Base-by-base conservation (phyloP, 306 rosid species). In the Trifolium pratense region DNA sequence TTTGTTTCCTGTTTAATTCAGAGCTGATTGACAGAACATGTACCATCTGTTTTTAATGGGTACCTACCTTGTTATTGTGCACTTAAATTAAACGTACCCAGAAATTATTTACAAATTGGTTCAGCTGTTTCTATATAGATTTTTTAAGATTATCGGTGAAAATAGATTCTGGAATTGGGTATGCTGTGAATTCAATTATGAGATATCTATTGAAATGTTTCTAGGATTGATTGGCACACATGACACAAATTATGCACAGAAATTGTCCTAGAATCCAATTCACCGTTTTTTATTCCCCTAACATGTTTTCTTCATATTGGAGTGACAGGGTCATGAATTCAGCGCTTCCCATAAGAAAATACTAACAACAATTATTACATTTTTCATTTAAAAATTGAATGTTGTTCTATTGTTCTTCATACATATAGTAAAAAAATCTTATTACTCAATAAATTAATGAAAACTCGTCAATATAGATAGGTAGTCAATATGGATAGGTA, bases 121-220 rank as follows among this genome's bases (percentile, higher is more conserved):
- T 68, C 43, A 60, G 5, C 39, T 55, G 74, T 63, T 70, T 70
- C 66, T 60, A 17, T 66, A 66, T 66, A 66, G 59, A 34, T 26
- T 61, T 75, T 53, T 75, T 69, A 13, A 69, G 61, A 68, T 74
- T 74, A 52, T 53, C 56, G 7, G 80, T 23, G 32, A 32, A 69
- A 69, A 63, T 63, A 32, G 23, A 61, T 42, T 20, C 20, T 74
- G 23, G 34, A 25, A 31, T 79, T 9, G 21, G 34, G 17, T 66
- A 32, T 66, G 67, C 65, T 70, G 75, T 75, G 75, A 65, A 75
- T 49, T 66, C 67, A 67, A 42, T 52, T 59, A 59, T 61, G 57
- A 26, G 26, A 59, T 7, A 56, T 18, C 31, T 29, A 48, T 46
- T 62, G 43, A 23, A 55, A 46, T 63, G 78, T 70, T 78, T 75